Percentiles rank a stretch among this genome's conserved stretches.
Evolutionary conservation across 1,139 yeast genomes (phyloP).

Genomic region (Protomyces inouyei): DNA sequence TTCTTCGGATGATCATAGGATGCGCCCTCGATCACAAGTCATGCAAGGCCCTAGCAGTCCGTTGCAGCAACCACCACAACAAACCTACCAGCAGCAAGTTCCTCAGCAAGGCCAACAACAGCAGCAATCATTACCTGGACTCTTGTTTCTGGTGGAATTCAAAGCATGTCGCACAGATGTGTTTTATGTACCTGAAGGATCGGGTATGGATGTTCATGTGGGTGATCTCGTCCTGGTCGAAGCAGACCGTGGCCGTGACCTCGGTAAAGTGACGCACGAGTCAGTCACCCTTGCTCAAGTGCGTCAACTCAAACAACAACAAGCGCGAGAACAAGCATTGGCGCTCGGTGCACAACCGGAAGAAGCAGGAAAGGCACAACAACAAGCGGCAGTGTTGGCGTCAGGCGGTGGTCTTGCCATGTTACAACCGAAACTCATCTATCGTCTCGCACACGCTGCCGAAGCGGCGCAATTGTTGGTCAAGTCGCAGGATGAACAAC

Average conservation of each 20-base stretch:
- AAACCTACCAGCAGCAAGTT: not conserved
- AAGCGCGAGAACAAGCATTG: conserved; percentile 72
- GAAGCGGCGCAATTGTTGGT: conserved; percentile 58
- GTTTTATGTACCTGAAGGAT: conserved; percentile 55
- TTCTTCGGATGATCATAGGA: conserved; percentile 25
- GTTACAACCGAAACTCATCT: conserved; percentile 61
- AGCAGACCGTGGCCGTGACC: conserved; percentile 93
- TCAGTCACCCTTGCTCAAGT: conserved; percentile 67
- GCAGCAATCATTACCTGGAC: conserved; percentile 2
- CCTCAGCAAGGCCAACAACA: conserved; percentile 26
- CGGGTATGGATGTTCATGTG: conserved; percentile 52
- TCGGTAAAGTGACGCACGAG: conserved; percentile 60
- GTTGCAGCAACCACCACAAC: not conserved
- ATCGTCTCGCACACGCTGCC: conserved; percentile 59
- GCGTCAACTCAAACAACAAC: conserved; percentile 70
- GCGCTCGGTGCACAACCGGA: conserved; percentile 43
- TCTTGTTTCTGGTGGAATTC: conserved; percentile 66
- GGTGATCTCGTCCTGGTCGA: conserved; percentile 89
- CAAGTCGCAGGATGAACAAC: conserved; percentile 66
- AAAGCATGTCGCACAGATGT: conserved; percentile 86
- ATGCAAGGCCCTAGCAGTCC: not conserved
- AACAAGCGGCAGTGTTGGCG: conserved; percentile 2
- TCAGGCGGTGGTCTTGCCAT: conserved; percentile 36
- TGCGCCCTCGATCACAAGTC: conserved; percentile 13
- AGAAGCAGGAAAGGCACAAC: conserved; percentile 32